Evolutionary conservation across 768 basidiomycete genomes (phyloP).

Genomic region (Collybia sp.): DNA sequence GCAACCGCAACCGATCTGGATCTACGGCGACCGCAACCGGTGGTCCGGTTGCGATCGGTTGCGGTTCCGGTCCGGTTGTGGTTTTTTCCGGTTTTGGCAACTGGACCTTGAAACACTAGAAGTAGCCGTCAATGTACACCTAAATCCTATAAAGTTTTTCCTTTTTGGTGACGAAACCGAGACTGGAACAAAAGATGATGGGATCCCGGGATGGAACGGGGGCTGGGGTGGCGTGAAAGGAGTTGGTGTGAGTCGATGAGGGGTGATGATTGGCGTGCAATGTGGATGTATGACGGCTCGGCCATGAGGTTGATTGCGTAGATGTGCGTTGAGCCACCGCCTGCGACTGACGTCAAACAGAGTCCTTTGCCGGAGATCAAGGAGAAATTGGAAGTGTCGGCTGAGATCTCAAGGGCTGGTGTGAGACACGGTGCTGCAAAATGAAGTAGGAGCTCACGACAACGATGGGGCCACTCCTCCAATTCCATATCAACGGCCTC

Average conservation of each 20-base stretch:
- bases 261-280: slow-evolving; percentile 9
- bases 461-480: slow-evolving; percentile 33
- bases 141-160: too few relatives aligned
- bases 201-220: too few relatives aligned
- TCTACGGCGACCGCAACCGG: too few relatives aligned
- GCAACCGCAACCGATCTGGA: too few relatives aligned
- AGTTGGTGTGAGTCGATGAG: slow-evolving; percentile 24
- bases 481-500: slow-evolving; percentile 45
- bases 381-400: slow-evolving; percentile 35
- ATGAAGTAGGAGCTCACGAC: slow-evolving; percentile 31
- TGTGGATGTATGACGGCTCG: not conserved
- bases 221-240: too few relatives aligned
- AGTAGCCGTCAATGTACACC: too few relatives aligned
- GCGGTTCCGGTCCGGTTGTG: too few relatives aligned
- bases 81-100: too few relatives aligned
- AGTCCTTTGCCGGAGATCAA: slow-evolving; percentile 40
- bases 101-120: too few relatives aligned
- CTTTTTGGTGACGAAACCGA: too few relatives aligned
- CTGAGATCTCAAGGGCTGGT: slow-evolving; percentile 6
- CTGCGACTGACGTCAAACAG: slow-evolving; percentile 30
- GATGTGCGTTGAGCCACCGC: slow-evolving; percentile 35
- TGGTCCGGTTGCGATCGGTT: too few relatives aligned
- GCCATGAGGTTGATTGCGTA: slow-evolving; percentile 29
- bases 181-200: too few relatives aligned
- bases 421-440: not conserved